Percentiles rank a stretch among this genome's conserved stretches.
These are phyloP conservation scores for Tricholoma matsutake DNA, from an alignment of 768 basidiomycete species.

Conservation along the genomic window DNA sequence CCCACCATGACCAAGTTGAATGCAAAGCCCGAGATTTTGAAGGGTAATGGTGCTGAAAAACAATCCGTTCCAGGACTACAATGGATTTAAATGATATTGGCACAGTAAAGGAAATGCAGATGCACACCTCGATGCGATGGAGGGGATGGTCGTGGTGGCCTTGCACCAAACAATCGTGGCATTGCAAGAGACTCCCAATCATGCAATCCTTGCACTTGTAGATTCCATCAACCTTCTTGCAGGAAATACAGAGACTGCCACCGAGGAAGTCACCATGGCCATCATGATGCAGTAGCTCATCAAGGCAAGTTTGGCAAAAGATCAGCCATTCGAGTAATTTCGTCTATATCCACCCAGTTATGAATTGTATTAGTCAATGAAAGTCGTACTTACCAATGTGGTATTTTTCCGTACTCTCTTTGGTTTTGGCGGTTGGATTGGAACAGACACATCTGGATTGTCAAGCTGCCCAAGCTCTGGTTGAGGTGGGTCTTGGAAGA, in stretches of 20 bases:
- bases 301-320: not conserved
- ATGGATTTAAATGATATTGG: too few species aligned
- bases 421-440: not conserved
- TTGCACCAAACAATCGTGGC: not conserved
- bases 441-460: not conserved
- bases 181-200: not conserved
- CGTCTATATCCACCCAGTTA: not conserved
- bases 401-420: not conserved
- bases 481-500: not conserved
- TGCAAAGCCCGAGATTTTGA: not conserved
- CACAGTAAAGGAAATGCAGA: not conserved
- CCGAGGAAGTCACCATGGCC: not conserved
- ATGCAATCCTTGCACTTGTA: not conserved
- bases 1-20: not conserved
- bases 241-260: not conserved
- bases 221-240: not conserved
- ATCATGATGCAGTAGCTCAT: conserved; percentile 8
- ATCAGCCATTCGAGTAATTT: conserved; percentile 5
- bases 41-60: not conserved
- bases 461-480: not conserved
- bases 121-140: not conserved
- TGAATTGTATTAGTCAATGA: not conserved
- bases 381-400: not conserved
- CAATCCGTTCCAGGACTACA: not conserved
- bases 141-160: not conserved